Conservation (phyloP, 768 basidiomycete genomes). For the Pleurotus cornucopiae region DNA sequence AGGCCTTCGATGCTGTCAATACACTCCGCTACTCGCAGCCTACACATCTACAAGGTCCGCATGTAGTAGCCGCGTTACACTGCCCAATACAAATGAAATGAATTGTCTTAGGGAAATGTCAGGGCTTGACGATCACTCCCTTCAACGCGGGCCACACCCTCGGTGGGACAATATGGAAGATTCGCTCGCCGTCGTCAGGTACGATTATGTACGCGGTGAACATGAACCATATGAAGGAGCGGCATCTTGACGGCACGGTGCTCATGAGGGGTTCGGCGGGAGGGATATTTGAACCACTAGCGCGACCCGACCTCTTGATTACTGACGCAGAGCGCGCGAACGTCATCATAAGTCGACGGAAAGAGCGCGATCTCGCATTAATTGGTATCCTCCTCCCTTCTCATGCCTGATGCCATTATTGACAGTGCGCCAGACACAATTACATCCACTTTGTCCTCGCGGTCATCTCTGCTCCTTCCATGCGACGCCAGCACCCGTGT, state of each 20-base stretch:
- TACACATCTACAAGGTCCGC: slow-evolving; percentile 85
- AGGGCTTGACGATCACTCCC: slow-evolving; percentile 90
- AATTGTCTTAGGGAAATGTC: slow-evolving; percentile 66
- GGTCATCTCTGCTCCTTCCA: slow-evolving; percentile 83
- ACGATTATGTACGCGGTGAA: slow-evolving; percentile 94
- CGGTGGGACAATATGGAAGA: slow-evolving; percentile 97
- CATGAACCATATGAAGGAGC: slow-evolving; percentile 93
- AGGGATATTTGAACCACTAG: slow-evolving; percentile 79
- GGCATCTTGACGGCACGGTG: slow-evolving; percentile 92
- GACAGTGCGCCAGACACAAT: slow-evolving; percentile 63
- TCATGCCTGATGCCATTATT: background rate
- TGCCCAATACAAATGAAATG: background rate
- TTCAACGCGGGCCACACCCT: slow-evolving; percentile 94
- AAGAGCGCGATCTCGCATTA: slow-evolving; percentile 86
- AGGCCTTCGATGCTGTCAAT: slow-evolving; percentile 89
- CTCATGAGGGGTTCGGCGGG: slow-evolving; percentile 72
- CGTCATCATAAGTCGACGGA: slow-evolving; percentile 80
- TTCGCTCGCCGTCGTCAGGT: slow-evolving; percentile 94
- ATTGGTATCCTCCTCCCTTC: slow-evolving; percentile 52
- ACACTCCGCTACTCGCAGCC: slow-evolving; percentile 95
- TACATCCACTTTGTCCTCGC: slow-evolving; percentile 76
- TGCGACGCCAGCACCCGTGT: slow-evolving; percentile 94
- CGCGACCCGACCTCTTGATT: slow-evolving; percentile 89
- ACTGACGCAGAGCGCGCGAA: slow-evolving; percentile 86
- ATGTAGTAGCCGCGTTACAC: slow-evolving; percentile 9